Evolutionary conservation across 805 yeast genomes (phyloP), one percentile per base, ranked within the genome.

Genomic region (Pichia californica): DNA sequence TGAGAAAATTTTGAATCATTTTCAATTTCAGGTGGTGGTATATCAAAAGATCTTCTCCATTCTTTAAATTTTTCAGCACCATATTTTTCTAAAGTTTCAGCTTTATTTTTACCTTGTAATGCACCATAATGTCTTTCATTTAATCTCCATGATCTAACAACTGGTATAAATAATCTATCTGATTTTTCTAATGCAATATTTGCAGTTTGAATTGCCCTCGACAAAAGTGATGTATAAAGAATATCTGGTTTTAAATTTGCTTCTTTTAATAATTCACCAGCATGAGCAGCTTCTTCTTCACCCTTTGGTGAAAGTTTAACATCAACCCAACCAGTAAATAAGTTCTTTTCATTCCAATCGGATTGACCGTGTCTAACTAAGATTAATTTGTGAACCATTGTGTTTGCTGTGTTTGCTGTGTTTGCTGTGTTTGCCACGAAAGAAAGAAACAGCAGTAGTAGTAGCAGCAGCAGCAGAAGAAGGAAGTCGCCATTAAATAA

Each of bases 81-180:
- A 73, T 78, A 89, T 60, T 78, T 69, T 61, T 79, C 89, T 64
- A 88, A 77, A 55, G 96, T 84, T 60, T 76, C 89, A 57, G 96
- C 96, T 77, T 89, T 89, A 77, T 91, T 94, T 76, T 91, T 88
- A 69, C 98, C 98, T 75, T 91, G 97, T 63, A 89, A 79, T 58
- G 88, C 97, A 79, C 98, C 98, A 76, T 89, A 89, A 73, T 89
- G 97, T 79, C 98, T 93, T 77, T 89, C 98, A 76, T 89, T 89
- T 68, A 89, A 79, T 79, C 97, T 85, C 97, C 97, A 91, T 44
- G 91, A 78, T 77, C 97, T 86, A 70, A 82, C 79, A 60, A 85
- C 94, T 62, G 94, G 96, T 55, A 89, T 77, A 78, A 80, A 89
- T 57, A 87, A 71, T 66, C 88, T 86, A 70, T 88, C 97, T 46